Evolutionary conservation across 2,329 filamentous ascomycete genomes (phyloP).

Genomic region (Diaporthe citriasiana): DNA sequence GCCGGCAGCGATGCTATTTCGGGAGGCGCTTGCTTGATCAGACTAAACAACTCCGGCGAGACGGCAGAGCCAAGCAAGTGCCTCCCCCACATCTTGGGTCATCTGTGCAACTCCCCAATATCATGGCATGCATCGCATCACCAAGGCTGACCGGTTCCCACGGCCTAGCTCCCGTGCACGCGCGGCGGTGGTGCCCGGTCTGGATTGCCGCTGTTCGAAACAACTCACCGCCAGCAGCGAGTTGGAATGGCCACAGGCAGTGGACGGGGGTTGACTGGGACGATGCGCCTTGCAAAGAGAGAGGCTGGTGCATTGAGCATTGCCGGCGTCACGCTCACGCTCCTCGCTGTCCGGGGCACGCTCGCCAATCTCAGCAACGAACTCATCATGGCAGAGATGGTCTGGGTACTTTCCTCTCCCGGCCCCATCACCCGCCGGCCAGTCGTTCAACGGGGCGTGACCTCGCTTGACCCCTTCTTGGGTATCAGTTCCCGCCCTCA

Average conservation of each 20-base stretch:
- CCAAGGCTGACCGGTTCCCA: slow-evolving; percentile 24
- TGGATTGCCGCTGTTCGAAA: slow-evolving; percentile 35
- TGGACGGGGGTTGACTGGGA: neutral
- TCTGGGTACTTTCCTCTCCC: slow-evolving; percentile 5
- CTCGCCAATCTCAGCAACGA: slow-evolving; percentile 40
- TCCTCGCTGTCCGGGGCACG: slow-evolving; percentile 18
- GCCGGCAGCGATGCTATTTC: slow-evolving; percentile 41
- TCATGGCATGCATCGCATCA: slow-evolving; percentile 20
- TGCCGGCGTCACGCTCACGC: slow-evolving; percentile 39
- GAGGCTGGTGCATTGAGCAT: slow-evolving; percentile 34
- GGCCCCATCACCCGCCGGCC: slow-evolving; percentile 22
- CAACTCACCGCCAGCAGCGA: slow-evolving; percentile 16
- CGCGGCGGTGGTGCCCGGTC: neutral
- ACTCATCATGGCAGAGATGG: slow-evolving; percentile 28
- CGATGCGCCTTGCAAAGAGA: neutral
- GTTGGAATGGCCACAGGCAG: slow-evolving; percentile 11
- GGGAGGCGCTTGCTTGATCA: slow-evolving; percentile 38
- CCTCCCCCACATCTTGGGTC: slow-evolving; percentile 28
- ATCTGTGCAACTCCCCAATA: slow-evolving; percentile 33
- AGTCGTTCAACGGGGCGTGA: neutral
- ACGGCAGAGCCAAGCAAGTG: slow-evolving; percentile 29
- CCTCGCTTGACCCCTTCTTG: neutral
- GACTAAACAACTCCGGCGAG: slow-evolving; percentile 26
- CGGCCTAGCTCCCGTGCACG: slow-evolving; percentile 38
- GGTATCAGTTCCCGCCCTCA: slow-evolving; percentile 29